Conservation (phyloP, 1,139 yeast species). For the Diutina ranongensis region DNA sequence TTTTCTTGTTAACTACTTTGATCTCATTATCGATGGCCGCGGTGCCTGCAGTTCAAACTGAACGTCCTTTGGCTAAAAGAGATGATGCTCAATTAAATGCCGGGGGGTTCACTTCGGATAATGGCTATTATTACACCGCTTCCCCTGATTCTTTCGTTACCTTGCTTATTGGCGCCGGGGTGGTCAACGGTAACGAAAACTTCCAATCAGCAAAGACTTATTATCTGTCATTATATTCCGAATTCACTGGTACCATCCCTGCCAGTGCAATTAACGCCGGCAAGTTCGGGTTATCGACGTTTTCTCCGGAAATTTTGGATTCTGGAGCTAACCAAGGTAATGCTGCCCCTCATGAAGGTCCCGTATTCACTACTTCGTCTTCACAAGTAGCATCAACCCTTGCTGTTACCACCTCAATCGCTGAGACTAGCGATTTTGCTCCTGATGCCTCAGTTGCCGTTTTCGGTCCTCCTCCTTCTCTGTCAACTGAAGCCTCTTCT, state of each 20-base stretch:
- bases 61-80: not conserved
- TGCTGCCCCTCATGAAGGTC: not conserved
- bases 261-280: not conserved
- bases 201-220: not conserved
- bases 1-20: not conserved
- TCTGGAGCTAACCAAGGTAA: not conserved
- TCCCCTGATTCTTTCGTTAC: not conserved
- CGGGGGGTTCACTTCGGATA: not conserved
- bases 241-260: not conserved
- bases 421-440: not conserved
- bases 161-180: not conserved
- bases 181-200: not conserved
- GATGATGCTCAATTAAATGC: not conserved
- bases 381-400: not conserved
- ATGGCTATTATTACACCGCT: not conserved
- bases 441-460: not conserved
- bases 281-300: not conserved
- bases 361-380: not conserved
- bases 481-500: no score
- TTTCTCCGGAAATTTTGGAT: not conserved
- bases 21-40: not conserved
- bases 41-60: not conserved
- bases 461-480: no score
- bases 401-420: not conserved
- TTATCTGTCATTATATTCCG: not conserved